Conservation (phyloP, 352 stramenopile species). For the Pythium rishiriense region DNA sequence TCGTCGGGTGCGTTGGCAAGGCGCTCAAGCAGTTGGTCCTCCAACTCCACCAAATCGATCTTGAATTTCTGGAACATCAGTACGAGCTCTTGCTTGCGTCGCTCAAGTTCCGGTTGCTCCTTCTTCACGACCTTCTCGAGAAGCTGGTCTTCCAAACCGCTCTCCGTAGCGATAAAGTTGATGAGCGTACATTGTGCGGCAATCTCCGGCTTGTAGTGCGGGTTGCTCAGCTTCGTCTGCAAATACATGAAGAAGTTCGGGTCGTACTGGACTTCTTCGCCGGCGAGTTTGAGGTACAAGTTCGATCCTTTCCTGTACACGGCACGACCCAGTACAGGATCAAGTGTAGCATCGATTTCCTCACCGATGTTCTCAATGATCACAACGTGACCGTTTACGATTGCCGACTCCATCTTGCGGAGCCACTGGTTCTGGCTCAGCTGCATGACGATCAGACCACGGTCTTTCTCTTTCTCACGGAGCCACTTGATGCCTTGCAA, state of each 20-base stretch:
- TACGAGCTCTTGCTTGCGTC: slow-evolving; percentile 84
- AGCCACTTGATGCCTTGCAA: slow-evolving; percentile 99
- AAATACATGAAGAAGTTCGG: slow-evolving; percentile 85
- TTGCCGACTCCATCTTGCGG: slow-evolving; percentile 92
- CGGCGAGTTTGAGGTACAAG: slow-evolving; percentile 92
- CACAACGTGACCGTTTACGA: slow-evolving; percentile 94
- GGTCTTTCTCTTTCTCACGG: slow-evolving; percentile 92
- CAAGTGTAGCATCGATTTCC: slow-evolving; percentile 96
- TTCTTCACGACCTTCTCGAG: slow-evolving; percentile 88
- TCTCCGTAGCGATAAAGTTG: slow-evolving; percentile 93
- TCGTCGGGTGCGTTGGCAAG: slow-evolving; percentile 91
- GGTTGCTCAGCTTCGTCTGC: slow-evolving; percentile 92
- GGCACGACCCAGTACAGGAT: slow-evolving; percentile 93
- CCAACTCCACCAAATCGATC: slow-evolving; percentile 88
- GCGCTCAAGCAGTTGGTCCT: slow-evolving; percentile 88
- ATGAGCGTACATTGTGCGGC: slow-evolving; percentile 92
- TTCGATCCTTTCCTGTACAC: slow-evolving; percentile 96
- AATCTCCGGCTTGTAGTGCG: slow-evolving; percentile 91
- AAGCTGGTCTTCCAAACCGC: slow-evolving; percentile 89
- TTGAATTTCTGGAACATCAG: slow-evolving; percentile 92
- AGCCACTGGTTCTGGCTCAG: slow-evolving; percentile 97
- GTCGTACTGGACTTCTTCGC: slow-evolving; percentile 90
- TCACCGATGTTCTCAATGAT: slow-evolving; percentile 98
- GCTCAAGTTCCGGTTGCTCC: slow-evolving; percentile 88
- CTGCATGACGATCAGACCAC: slow-evolving; percentile 92